phyloP scores from a whole-genome alignment of 306 rosid species.

The Crotalaria pallida region DNA sequence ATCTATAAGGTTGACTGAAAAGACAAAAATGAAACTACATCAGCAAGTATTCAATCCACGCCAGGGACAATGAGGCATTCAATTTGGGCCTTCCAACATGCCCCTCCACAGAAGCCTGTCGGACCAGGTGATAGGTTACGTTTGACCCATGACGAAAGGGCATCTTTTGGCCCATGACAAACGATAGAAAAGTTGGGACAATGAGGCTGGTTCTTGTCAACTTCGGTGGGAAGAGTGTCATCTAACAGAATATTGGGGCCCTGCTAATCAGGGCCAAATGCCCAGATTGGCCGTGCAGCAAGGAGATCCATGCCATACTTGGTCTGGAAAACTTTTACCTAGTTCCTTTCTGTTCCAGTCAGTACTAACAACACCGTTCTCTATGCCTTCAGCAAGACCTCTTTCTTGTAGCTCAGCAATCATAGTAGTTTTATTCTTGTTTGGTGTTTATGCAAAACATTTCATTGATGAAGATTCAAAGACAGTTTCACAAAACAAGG shows the following conservation, averaged over 20 bases:
- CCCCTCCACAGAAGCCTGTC: no score
- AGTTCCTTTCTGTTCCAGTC: constrained; percentile 90
- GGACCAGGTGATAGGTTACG: no score
- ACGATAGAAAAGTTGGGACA: constrained; percentile 93
- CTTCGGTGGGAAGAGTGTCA: constrained; percentile 94
- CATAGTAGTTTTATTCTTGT: constrained; percentile 98
- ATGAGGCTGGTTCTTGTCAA: constrained; percentile 75
- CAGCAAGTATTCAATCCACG: no score
- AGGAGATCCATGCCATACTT: constrained; percentile 96
- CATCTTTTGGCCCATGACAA: no score
- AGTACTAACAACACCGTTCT: constrained; percentile 89
- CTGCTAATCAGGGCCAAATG: constrained; percentile 99
- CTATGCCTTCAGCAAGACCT: constrained; percentile 97
- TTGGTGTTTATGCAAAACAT: constrained; percentile 97
- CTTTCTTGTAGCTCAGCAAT: constrained; percentile 95
- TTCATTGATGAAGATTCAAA: constrained; percentile 99
- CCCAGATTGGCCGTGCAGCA: constrained; percentile 98
- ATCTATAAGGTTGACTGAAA: background rate
- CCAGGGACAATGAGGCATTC: no score
- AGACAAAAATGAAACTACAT: background rate
- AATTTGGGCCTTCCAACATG: no score
- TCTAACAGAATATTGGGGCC: constrained; percentile 94
- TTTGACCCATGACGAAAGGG: no score
- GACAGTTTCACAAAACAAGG: constrained; percentile 96
- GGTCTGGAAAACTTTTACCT: constrained; percentile 92